Evolutionary conservation across 2,329 filamentous ascomycete genomes (phyloP).

Genomic region (Botrytis deweyae): DNA sequence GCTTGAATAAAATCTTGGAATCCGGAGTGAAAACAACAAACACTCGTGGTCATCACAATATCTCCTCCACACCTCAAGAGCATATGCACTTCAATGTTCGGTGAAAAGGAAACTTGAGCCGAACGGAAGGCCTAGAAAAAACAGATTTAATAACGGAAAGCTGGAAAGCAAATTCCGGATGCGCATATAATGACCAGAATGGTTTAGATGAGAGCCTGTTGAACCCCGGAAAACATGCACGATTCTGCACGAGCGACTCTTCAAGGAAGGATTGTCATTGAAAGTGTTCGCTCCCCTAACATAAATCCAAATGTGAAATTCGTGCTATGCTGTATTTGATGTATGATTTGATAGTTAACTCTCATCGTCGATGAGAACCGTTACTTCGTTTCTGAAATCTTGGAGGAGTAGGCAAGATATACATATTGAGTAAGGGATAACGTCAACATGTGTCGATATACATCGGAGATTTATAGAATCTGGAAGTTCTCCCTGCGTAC

Average conservation of each 20-base stretch:
- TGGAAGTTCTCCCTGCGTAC: not conserved
- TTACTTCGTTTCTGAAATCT: not conserved
- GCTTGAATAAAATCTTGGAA: slow-evolving; percentile 6
- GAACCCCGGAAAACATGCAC: not conserved
- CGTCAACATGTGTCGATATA: not conserved
- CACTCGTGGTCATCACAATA: not conserved
- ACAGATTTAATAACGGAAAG: not conserved
- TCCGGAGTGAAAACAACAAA: not conserved
- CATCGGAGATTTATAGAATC: not conserved
- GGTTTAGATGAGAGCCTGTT: slow-evolving; percentile 10
- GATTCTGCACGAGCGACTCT: not conserved
- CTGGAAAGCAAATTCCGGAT: not conserved
- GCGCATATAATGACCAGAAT: not conserved
- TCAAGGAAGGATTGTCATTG: slow-evolving; percentile 13
- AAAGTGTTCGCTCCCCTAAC: not conserved
- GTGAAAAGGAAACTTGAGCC: not conserved
- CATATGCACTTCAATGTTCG: not conserved
- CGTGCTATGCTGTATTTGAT: not conserved
- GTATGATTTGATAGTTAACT: slow-evolving; percentile 5
- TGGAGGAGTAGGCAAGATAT: slow-evolving; percentile 9
- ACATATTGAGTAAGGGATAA: slow-evolving; percentile 10
- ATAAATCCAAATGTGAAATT: not conserved
- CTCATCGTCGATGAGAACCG: slow-evolving; percentile 1
- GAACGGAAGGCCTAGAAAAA: not conserved
- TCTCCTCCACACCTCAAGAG: not conserved